phyloP scores from a whole-genome alignment of 2,329 filamentous ascomycete species.

The Xylaria sp. region DNA sequence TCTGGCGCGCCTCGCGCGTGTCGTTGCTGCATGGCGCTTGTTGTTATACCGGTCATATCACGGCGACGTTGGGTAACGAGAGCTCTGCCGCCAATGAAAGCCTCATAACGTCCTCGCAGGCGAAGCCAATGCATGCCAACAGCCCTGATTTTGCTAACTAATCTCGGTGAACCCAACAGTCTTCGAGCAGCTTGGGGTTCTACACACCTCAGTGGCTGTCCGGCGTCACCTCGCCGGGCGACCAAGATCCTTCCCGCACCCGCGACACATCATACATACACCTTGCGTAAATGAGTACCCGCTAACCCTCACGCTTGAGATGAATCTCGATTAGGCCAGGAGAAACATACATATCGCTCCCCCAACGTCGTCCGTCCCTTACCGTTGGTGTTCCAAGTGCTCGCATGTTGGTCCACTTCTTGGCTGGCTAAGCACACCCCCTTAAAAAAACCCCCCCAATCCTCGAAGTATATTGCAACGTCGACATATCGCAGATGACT shows the following conservation, averaged over 20 bases:
- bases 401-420: constrained; percentile 3
- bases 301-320: neutral
- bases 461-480: constrained; percentile 10
- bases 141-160: constrained; percentile 9
- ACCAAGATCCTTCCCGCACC: constrained; percentile 8
- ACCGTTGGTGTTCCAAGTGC: constrained; percentile 10
- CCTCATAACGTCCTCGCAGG: neutral
- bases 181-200: neutral
- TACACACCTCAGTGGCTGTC: constrained; percentile 1
- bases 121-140: constrained; percentile 16
- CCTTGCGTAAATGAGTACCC: neutral
- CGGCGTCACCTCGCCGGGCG: neutral
- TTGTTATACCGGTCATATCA: constrained; percentile 12
- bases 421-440: constrained; percentile 15
- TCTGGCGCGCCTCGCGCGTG: constrained; percentile 23
- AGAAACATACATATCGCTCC: neutral
- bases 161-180: neutral
- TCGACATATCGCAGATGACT: constrained; percentile 14
- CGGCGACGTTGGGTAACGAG: constrained; percentile 6
- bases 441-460: neutral
- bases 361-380: constrained; percentile 7
- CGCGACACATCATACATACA: neutral
- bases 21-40: constrained; percentile 27
- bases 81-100: constrained; percentile 19
- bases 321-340: no score